Evolutionary conservation across 306 rosid species (phyloP), one percentile per base, ranked within the genome.

Genomic region (Trifolium repens): DNA sequence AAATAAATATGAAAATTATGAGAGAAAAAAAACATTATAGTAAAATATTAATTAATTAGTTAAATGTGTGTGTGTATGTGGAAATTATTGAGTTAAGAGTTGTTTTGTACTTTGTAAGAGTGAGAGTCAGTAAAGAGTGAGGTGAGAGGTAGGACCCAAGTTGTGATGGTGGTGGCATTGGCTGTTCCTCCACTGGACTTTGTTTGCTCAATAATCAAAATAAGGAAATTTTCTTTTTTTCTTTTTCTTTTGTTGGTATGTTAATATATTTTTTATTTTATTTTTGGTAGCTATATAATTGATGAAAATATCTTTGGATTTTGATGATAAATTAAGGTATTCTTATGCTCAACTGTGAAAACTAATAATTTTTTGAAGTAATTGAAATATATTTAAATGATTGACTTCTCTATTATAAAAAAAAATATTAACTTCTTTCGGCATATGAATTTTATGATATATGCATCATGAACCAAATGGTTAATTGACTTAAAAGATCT

Each of bases 141-240:
- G 76, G 84, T 63, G 73, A 75, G 72, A 16, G 71, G 86, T 78
- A 84, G 96, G 92, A 61, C 77, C 96, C 80, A 78, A 9, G 3
- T 44, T 46, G 67, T 16, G 82, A 72, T 62, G 82, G 78, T 62
- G 86, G 81, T 84, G 91, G 80, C 81, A 68, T 72, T 22, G 76
- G 84, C 72, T 84, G 67, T 82, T 73, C 49, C 76, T 82, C 74
- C 79, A 78, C 87, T 83, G 72, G 75, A 75, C 66, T 67, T 83
- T 73, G 77, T 72, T 85, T 72, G 75, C 81, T 74, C 68, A 81
- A 52, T 74, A 50, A 14, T 7, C 8, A 34, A 79, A 63, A 47
- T n/a, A 53, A 37, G 7, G 5, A 30, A 15, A 14, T 34, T 61
- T 43, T 4, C 44, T 8, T 19, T 27, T 44, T 10, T 43, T 4